A percentile compares a stretch with the other conserved stretches of the same genome.
These are phyloP conservation scores for Neoboletus magnificus DNA, from an alignment of 768 basidiomycete species.

Conservation along the genomic window DNA sequence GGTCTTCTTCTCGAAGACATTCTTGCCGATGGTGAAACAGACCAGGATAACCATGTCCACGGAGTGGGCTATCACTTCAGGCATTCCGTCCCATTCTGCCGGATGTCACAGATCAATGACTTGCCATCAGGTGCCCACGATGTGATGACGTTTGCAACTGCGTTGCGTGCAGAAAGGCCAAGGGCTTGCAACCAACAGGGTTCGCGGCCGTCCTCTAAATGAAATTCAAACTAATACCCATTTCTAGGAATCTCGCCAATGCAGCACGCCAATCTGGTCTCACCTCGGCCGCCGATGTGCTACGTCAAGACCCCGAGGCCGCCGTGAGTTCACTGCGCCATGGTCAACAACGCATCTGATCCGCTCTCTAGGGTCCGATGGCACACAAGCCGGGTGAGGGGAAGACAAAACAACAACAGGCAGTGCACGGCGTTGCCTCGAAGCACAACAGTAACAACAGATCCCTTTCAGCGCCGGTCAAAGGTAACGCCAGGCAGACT, in stretches of 20 bases:
- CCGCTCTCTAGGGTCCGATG: slow-evolving; percentile 25
- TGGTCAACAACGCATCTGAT: slow-evolving; percentile 6
- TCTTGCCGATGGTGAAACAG: slow-evolving; percentile 36
- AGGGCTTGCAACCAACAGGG: slow-evolving; percentile 61
- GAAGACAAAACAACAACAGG: slow-evolving; percentile 13
- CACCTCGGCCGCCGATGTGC: slow-evolving; percentile 38
- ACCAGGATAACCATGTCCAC: slow-evolving; percentile 26
- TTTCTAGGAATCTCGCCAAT: slow-evolving; percentile 37
- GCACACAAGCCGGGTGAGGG: slow-evolving; percentile 23
- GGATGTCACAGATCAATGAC: slow-evolving; percentile 12
- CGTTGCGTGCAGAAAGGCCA: slow-evolving; percentile 56
- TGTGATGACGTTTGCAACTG: slow-evolving; percentile 71
- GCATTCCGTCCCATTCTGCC: slow-evolving; percentile 24
- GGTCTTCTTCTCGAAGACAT: slow-evolving; percentile 41
- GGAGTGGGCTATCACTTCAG: slow-evolving; percentile 47
- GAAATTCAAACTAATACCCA: slow-evolving; percentile 6
- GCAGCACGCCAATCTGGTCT: slow-evolving; percentile 38
- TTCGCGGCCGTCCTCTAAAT: slow-evolving; percentile 28
- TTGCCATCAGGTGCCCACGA: slow-evolving; percentile 56
- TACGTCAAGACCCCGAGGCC: slow-evolving; percentile 32
- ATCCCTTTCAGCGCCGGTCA: slow-evolving; percentile 10
- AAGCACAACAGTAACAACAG: slow-evolving; percentile 4
- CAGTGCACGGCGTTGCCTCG: neutral
- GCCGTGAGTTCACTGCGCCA: slow-evolving; percentile 21
- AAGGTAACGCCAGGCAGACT: slow-evolving; percentile 6